Conservation (phyloP, 1,284 basidiomycete species). For the Cronartium quercuum region DNA sequence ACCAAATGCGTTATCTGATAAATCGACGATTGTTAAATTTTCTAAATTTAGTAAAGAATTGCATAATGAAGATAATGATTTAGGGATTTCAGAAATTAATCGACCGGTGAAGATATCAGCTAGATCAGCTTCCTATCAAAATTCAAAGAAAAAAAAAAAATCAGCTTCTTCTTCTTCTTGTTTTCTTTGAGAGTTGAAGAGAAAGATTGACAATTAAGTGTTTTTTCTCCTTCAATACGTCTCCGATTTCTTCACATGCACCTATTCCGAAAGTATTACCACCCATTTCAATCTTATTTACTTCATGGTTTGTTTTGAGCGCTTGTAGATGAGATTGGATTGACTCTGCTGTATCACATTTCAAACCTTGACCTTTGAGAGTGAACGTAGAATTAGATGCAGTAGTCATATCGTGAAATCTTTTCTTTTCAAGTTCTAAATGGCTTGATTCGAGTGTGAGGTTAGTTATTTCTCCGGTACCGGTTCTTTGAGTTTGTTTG, state of each 20-base stretch:
- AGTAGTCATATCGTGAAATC: no score
- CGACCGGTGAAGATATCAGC: slow-evolving; percentile 98
- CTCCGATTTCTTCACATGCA: slow-evolving; percentile 77
- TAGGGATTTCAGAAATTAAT: slow-evolving; percentile 89
- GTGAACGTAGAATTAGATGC: slow-evolving; percentile 52
- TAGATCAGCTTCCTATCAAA: slow-evolving; percentile 75
- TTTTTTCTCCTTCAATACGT: slow-evolving; percentile 66
- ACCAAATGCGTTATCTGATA: slow-evolving; percentile 95
- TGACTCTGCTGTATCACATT: slow-evolving; percentile 72
- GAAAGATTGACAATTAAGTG: slow-evolving; percentile 61
- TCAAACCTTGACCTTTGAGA: slow-evolving; percentile 68
- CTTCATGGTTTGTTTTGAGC: slow-evolving; percentile 58
- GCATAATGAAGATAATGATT: slow-evolving; percentile 79
- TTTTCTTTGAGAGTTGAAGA: background rate
- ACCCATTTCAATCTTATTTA: slow-evolving; percentile 86
- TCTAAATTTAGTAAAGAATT: slow-evolving; percentile 73
- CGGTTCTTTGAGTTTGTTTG: no score
- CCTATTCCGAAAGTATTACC: slow-evolving; percentile 95
- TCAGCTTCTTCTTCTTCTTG: background rate
- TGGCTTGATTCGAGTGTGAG: no score
- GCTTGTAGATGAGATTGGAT: slow-evolving; percentile 69
- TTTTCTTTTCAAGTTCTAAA: no score
- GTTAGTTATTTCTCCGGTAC: no score
- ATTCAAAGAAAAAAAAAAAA: slow-evolving; percentile 13
- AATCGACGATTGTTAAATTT: slow-evolving; percentile 76